A percentile compares a stretch with the other conserved stretches of the same genome.
phyloP scores from a whole-genome alignment of 2,329 filamentous ascomycete species.

The Stachybotrys chlorohalonatus region DNA sequence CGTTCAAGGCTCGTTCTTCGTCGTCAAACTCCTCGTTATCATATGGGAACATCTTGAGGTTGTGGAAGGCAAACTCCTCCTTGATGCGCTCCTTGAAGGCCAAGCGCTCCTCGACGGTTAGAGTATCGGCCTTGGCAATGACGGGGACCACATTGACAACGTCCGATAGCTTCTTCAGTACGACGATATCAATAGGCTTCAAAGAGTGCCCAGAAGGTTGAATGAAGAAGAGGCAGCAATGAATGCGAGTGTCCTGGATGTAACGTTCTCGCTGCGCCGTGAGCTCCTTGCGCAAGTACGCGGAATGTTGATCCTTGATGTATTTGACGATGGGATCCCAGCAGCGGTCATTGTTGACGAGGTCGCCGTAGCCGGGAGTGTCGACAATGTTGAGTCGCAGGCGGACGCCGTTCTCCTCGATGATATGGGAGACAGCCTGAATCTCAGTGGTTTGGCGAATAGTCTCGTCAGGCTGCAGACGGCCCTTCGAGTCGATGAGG shows the following conservation, averaged over 20 bases:
- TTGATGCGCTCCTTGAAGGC: slow-evolving; percentile 99
- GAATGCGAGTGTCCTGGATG: slow-evolving; percentile 97
- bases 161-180: slow-evolving; percentile 98
- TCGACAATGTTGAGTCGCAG: slow-evolving; percentile 98
- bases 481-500: slow-evolving; percentile 97
- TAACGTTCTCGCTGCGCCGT: slow-evolving; percentile 98
- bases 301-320: slow-evolving; percentile 99
- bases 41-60: slow-evolving; percentile 99
- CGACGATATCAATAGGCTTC: slow-evolving; percentile 98
- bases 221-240: slow-evolving; percentile 99
- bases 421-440: slow-evolving; percentile 94
- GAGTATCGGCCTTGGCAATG: slow-evolving; percentile 94
- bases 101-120: slow-evolving; percentile 90
- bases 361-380: slow-evolving; percentile 94
- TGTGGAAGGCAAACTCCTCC: slow-evolving; percentile 99
- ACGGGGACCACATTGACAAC: slow-evolving; percentile 98
- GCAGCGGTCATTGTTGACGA: slow-evolving; percentile 99
- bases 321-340: slow-evolving; percentile 99
- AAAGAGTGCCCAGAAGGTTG: slow-evolving; percentile 96
- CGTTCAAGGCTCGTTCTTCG: slow-evolving; percentile 89
- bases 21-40: slow-evolving; percentile 98
- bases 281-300: slow-evolving; percentile 98
- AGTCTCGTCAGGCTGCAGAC: slow-evolving; percentile 82
- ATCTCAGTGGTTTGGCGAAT: slow-evolving; percentile 97
- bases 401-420: slow-evolving; percentile 98